Evolutionary conservation across 306 rosid genomes (phyloP), one percentile per base, ranked within the genome.

Genomic region (Ochetophila trinervis): DNA sequence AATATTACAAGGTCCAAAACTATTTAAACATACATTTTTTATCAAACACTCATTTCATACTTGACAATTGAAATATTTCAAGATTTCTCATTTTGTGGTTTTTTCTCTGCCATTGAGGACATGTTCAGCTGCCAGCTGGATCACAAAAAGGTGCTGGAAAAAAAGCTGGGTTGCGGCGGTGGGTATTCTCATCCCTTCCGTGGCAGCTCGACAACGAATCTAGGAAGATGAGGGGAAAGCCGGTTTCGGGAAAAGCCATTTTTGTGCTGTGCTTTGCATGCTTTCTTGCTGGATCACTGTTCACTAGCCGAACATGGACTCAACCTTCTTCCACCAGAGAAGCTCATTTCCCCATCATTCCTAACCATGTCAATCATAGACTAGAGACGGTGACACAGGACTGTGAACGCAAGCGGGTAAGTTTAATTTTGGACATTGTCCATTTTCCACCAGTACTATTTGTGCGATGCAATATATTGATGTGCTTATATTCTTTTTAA

Each of bases 211-310:
- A 60, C 20, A 48, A 40, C 8, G 15, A 63, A 32, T 66, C 44
- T 7, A 32, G 1, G 34, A 84, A 72, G 34, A 88, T 86, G 94
- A 85, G 91, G 52, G 88, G 84, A 20, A 89, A 89, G 18, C 57
- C 74, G 10, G 69, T 77, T 53, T 78, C 90, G 8, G 84, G 88
- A 63, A 90, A 76, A 63, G 66, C 87, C 71, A 68, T 85, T 45
- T 20, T 84, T 7, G 75, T 78, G 23, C 62, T 90, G 8, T 85
- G 87, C 76, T 34, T 84, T 55, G 85, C 81, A n/a, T 85, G 95
- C 79, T 90, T 90, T 72, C 70, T 90, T 52, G 88, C 80, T 1
- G 97, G 97, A 15, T 83, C 89, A 59, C 82, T 90, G 55, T 85
- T 87, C 63, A 85, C 85, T 32, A 77, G 81, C 59, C 90, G 84